These are phyloP conservation scores for Sclerospora graminicola DNA, from an alignment of 352 stramenopile genomes.

Conservation along the genomic window DNA sequence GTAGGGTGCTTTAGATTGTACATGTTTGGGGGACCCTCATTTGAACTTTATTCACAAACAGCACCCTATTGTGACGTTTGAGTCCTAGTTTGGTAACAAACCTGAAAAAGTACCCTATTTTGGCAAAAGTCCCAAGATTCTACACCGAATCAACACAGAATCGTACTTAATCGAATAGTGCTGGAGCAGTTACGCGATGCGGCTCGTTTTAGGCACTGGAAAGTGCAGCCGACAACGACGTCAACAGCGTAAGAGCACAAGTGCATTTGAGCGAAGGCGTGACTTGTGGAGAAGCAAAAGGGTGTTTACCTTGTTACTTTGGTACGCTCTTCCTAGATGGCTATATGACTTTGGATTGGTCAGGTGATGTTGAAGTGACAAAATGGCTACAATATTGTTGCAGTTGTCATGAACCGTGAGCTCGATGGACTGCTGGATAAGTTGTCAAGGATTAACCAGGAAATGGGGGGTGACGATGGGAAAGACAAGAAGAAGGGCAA, in stretches of 20 bases:
- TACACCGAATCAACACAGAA: slow-evolving; percentile 12
- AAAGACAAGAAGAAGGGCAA: slow-evolving; percentile 61
- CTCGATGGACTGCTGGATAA: slow-evolving; percentile 71
- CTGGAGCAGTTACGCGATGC: background rate
- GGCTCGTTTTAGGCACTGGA: slow-evolving; percentile 13
- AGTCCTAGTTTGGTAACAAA: too few relatives aligned
- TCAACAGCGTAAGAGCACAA: background rate
- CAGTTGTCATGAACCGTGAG: slow-evolving; percentile 49
- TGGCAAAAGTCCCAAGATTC: too few relatives aligned
- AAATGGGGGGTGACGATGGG: slow-evolving; percentile 67
- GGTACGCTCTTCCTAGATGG: slow-evolving; percentile 1
- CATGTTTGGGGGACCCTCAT: too few relatives aligned
- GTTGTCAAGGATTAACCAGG: slow-evolving; percentile 62
- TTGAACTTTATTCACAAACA: too few relatives aligned
- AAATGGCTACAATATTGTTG: slow-evolving; percentile 16
- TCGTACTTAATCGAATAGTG: slow-evolving; percentile 14
- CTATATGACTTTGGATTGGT: slow-evolving; percentile 12
- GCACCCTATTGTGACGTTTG: too few relatives aligned
- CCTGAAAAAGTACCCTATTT: too few relatives aligned
- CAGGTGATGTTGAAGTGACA: slow-evolving; percentile 20
- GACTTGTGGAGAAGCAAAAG: too few relatives aligned
- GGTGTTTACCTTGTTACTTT: background rate
- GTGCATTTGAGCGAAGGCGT: too few relatives aligned
- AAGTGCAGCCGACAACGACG: slow-evolving; percentile 12
- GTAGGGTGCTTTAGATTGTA: too few relatives aligned